phyloP scores from a whole-genome alignment of 305 asterid genomes.

The Coffea humblotiana region DNA sequence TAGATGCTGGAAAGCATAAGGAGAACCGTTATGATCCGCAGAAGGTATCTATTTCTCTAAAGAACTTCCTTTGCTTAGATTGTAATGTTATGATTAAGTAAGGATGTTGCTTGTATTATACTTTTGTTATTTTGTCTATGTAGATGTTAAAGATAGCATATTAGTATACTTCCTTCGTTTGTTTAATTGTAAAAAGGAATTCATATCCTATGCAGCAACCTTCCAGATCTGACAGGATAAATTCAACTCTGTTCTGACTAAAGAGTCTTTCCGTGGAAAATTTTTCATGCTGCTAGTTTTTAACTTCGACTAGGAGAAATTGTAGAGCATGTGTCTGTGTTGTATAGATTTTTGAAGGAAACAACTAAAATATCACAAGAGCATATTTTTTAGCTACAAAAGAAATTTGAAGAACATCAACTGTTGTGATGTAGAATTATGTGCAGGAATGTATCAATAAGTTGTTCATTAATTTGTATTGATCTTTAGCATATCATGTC shows the following conservation, averaged over 20 bases:
- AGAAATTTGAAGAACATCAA: background rate
- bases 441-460: too few species aligned
- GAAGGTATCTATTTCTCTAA: conserved; percentile 54
- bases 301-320: too few species aligned
- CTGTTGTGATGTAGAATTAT: too few species aligned
- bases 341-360: background rate
- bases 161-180: too few species aligned
- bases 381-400: background rate
- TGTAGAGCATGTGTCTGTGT: background rate
- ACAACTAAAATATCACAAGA: background rate
- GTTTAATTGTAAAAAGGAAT: background rate
- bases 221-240: background rate
- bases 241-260: background rate
- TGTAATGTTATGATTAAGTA: background rate
- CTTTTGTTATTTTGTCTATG: background rate
- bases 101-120: background rate
- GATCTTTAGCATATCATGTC: too few species aligned
- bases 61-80: background rate
- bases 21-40: conserved; percentile 91
- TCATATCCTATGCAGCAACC: background rate
- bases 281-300: background rate
- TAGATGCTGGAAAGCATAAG: conserved; percentile 93
- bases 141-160: too few species aligned
- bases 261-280: background rate
- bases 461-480: too few species aligned